Evolutionary conservation across 805 yeast genomes (phyloP).

Genomic region (Saccharomycopsis schoenii): DNA sequence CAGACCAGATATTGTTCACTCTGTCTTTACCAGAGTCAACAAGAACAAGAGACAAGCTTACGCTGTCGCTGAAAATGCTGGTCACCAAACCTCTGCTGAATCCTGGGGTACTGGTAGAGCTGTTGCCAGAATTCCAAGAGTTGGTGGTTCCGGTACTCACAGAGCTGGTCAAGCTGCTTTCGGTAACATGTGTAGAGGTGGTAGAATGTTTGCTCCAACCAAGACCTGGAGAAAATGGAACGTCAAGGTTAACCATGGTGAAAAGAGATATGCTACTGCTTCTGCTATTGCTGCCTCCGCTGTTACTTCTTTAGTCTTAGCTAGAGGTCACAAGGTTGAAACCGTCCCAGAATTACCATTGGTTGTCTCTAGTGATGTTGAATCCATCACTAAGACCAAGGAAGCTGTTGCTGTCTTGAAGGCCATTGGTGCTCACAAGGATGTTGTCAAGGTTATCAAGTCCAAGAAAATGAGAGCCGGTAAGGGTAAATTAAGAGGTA

Average conservation of each 20-base stretch:
- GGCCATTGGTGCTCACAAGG: slow-evolving; percentile 98
- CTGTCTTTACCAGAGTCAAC: slow-evolving; percentile 96
- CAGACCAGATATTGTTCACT: slow-evolving; percentile 98
- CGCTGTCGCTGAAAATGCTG: slow-evolving; percentile 98
- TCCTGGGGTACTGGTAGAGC: slow-evolving; percentile 99
- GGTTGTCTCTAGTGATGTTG: slow-evolving; percentile 89
- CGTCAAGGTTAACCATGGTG: slow-evolving; percentile 99
- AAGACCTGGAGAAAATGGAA: slow-evolving; percentile 99
- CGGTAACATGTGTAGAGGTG: slow-evolving; percentile 99
- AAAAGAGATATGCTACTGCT: slow-evolving; percentile 99
- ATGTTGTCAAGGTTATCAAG: slow-evolving; percentile 94
- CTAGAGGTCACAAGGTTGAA: slow-evolving; percentile 99
- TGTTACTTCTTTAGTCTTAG: slow-evolving; percentile 95
- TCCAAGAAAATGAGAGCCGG: slow-evolving; percentile 99
- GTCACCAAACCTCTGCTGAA: slow-evolving; percentile 99
- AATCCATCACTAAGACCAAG: slow-evolving; percentile 92
- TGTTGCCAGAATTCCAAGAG: slow-evolving; percentile 99
- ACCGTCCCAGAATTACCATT: slow-evolving; percentile 96
- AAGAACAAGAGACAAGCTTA: slow-evolving; percentile 99
- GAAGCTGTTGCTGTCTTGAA: slow-evolving; percentile 97
- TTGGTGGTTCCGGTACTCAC: slow-evolving; percentile 99
- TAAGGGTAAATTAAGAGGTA: slow-evolving; percentile 99
- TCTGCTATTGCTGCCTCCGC: slow-evolving; percentile 99
- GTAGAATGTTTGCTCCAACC: slow-evolving; percentile 99
- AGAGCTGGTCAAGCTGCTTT: slow-evolving; percentile 99